Percentiles rank a stretch among this genome's conserved stretches.
Conservation (phyloP, 2,329 filamentous ascomycete species). For the Fusarium guadeloupense region DNA sequence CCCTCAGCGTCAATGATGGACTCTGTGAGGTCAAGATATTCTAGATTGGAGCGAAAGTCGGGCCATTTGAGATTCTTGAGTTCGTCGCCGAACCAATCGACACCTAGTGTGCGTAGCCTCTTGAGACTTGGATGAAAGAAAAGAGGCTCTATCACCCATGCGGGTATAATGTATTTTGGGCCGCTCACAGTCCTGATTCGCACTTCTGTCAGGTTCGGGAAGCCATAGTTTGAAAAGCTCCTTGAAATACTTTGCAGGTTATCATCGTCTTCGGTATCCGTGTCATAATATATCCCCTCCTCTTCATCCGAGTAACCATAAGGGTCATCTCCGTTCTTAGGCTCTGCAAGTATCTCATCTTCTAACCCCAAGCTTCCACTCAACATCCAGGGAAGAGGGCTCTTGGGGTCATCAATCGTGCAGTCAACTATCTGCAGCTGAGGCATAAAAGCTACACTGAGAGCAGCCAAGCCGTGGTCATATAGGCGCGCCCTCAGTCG, state of each 20-base stretch:
- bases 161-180: accelerated
- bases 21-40: neutral
- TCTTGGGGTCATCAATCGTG: accelerated
- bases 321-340: neutral
- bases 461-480: neutral
- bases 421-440: neutral
- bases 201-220: conserved; percentile 10
- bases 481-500: accelerated
- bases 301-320: neutral
- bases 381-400: neutral
- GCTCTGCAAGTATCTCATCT: neutral
- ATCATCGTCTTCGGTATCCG: no score
- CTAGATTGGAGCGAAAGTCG: neutral
- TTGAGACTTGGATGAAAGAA: conserved; percentile 11
- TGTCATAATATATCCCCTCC: neutral
- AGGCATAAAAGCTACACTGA: conserved; percentile 1
- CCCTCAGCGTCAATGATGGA: neutral
- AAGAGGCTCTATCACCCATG: neutral
- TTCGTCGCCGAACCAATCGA: neutral
- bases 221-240: neutral
- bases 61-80: neutral
- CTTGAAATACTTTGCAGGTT: neutral
- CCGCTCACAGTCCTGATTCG: neutral
- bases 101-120: neutral
- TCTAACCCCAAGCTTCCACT: neutral